A percentile compares a stretch with the other conserved stretches of the same genome.
These are phyloP conservation scores for Oryza rufipogon DNA, from an alignment of 176 grass and related monocot genomes.

Conservation along the genomic window DNA sequence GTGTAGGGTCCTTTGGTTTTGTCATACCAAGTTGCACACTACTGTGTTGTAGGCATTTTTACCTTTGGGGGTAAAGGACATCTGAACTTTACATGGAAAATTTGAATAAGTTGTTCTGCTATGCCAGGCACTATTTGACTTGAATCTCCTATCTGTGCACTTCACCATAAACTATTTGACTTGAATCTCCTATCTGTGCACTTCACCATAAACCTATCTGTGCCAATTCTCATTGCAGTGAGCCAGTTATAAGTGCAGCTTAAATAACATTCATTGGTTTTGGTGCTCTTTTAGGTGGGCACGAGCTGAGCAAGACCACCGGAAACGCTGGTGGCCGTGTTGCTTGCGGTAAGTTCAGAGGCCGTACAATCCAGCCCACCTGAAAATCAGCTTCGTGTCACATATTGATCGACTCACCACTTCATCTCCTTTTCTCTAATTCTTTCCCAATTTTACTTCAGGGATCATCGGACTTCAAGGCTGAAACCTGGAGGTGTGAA, in stretches of 20 bases:
- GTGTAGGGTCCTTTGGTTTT: neutral
- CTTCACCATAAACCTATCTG: neutral
- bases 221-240: neutral
- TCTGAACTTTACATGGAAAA: neutral
- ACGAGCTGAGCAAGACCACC: constrained; percentile 79
- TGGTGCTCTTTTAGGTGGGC: constrained; percentile 57
- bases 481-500: neutral
- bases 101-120: neutral
- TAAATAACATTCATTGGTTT: neutral
- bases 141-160: neutral
- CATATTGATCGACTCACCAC: neutral
- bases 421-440: neutral
- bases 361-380: neutral
- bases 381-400: neutral
- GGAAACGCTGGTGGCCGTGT: constrained; percentile 83
- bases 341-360: constrained; percentile 63
- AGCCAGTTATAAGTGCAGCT: neutral
- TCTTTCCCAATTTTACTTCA: neutral
- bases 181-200: neutral
- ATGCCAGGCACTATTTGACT: neutral
- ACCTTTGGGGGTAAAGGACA: neutral
- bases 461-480: constrained; percentile 61
- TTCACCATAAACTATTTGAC: neutral
- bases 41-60: constrained; percentile 15
- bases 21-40: neutral